Base-by-base conservation (phyloP, 139 green algal genomes). In the Diplosphaera chodatii region DNA sequence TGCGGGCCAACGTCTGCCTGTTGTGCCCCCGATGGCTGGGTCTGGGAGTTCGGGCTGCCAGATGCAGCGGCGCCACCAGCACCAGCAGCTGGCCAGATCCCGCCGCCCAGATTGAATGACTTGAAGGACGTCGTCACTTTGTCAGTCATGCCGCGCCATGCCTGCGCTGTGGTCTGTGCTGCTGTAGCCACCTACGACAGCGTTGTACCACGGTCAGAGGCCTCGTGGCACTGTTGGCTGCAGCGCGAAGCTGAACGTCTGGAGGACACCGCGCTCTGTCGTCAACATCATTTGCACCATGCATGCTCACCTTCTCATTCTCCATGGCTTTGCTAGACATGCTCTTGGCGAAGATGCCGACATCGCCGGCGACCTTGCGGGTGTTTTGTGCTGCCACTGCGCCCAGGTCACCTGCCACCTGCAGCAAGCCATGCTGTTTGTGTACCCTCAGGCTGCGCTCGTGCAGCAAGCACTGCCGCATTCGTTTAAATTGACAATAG, bases 231-330 rank as follows among this genome's bases (percentile, higher is more conserved):
- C n/a, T n/a, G n/a, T n/a, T n/a, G n/a, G n/a, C n/a, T n/a, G n/a
- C n/a, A n/a, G n/a, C n/a, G n/a, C n/a, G n/a, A n/a, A n/a, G n/a
- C n/a, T n/a, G n/a, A n/a, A 48, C 6, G 37, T 48, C 37, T 48
- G 37, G 8, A 48, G 37, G 8, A 48, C 37, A 68, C n/a, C n/a
- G n/a, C n/a, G n/a, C n/a, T n/a, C n/a, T n/a, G n/a, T n/a, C n/a
- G n/a, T n/a, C n/a, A n/a, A n/a, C n/a, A n/a, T n/a, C n/a, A n/a
- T n/a, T n/a, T n/a, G n/a, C n/a, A 18, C 15, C 40, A 29, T 64
- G 18, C 27, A 22, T n/a, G n/a, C 65, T n/a, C n/a, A 75, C 70
- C 70, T 40, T 21, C 62, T 75, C 70, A 22, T 75, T 75, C n/a
- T 75, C 70, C 6, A 75, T 28, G 1, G 70, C 70, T 55, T 75